Evolutionary conservation across 2,329 filamentous ascomycete genomes (phyloP).

Genomic region (Diaporthe sp.): DNA sequence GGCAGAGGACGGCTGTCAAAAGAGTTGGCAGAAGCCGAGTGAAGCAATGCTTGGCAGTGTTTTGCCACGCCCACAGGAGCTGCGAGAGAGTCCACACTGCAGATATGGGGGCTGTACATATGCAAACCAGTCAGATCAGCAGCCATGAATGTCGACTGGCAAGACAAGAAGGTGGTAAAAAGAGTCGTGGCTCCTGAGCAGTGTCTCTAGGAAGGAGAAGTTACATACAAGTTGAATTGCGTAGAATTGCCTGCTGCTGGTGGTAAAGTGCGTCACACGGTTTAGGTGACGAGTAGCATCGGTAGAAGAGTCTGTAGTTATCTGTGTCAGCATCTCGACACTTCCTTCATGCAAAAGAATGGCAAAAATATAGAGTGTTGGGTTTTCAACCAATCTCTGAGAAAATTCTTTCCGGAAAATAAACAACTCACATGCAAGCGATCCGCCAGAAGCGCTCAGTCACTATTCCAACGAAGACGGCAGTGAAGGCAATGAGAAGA

Average conservation of each 20-base stretch:
- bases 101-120: background rate
- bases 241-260: conserved; percentile 44
- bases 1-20: background rate
- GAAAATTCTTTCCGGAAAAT: too few relatives aligned
- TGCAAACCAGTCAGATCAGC: too few relatives aligned
- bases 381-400: too few relatives aligned
- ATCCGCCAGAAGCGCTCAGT: conserved; percentile 46
- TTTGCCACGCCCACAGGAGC: conserved; percentile 17
- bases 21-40: background rate
- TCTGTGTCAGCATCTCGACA: background rate
- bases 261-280: conserved; percentile 48
- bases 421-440: conserved; percentile 7
- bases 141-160: too few relatives aligned
- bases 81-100: background rate
- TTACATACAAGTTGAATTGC: background rate
- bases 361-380: too few relatives aligned
- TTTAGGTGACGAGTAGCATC: conserved; percentile 39
- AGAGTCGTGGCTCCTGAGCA: too few relatives aligned
- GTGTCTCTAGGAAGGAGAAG: too few relatives aligned
- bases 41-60: background rate
- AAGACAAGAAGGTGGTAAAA: too few relatives aligned
- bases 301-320: conserved; percentile 42
- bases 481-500: conserved; percentile 52
- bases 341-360: too few relatives aligned
- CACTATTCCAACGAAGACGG: conserved; percentile 50